Conservation (phyloP, 371 early-diverging fungal genomes). For the Dichotomocladium elegans region DNA sequence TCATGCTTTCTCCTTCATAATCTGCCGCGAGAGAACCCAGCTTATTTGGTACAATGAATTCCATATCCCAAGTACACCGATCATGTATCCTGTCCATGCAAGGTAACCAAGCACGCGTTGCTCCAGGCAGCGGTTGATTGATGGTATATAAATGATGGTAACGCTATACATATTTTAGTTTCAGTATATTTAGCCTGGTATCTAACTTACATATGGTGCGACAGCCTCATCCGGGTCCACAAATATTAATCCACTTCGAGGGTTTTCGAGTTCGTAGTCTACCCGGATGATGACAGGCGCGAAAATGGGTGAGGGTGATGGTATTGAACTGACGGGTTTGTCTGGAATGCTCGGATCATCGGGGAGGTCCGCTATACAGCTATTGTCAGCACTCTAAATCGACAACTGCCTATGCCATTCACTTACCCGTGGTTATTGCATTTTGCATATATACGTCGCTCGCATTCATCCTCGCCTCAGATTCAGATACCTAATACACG, state of each 20-base stretch:
- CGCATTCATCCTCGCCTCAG: slow-evolving; percentile 20
- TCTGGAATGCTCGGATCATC: slow-evolving; percentile 9
- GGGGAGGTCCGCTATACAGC: slow-evolving; percentile 3
- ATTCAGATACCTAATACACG: slow-evolving; percentile 18
- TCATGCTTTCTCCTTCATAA: slow-evolving; percentile 37
- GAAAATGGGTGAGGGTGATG: slow-evolving; percentile 20
- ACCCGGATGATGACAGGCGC: slow-evolving; percentile 46
- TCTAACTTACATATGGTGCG: slow-evolving; percentile 51
- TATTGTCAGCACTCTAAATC: background rate
- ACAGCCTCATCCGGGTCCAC: slow-evolving; percentile 56
- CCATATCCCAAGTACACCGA: slow-evolving; percentile 85
- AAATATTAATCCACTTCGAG: slow-evolving; percentile 52
- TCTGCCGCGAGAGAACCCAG: slow-evolving; percentile 25
- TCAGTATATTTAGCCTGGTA: background rate
- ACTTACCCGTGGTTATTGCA: background rate
- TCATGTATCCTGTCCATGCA: slow-evolving; percentile 79
- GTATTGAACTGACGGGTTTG: background rate
- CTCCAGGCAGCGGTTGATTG: slow-evolving; percentile 74
- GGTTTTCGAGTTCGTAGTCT: slow-evolving; percentile 51
- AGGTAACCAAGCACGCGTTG: slow-evolving; percentile 85
- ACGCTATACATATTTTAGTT: slow-evolving; percentile 29
- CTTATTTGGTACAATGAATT: slow-evolving; percentile 64
- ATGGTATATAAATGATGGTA: slow-evolving; percentile 74
- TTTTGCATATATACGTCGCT: slow-evolving; percentile 20
- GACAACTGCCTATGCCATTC: background rate